Base-by-base conservation (phyloP, 768 basidiomycete species). In the Leucocoprinus birnbaumii region DNA sequence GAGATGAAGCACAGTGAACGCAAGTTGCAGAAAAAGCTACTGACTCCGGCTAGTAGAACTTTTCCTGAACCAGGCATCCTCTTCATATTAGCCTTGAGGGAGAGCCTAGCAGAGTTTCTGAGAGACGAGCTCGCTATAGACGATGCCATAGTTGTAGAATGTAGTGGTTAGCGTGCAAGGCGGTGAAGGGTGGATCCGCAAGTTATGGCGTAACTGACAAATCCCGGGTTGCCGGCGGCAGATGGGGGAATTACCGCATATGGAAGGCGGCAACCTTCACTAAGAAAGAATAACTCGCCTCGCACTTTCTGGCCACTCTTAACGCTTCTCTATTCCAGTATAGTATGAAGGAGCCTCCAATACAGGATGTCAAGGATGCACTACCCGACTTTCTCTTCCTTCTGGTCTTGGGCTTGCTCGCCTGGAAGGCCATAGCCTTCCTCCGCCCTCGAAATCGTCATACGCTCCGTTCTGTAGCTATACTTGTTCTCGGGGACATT, bases 401-500 rank as follows among this genome's bases (percentile, higher is more conserved):
- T 13, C 51, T 68, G 2, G 69, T 66, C 57, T 14, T 69, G 6
- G 34, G 62, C 55, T 78, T 73, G 70, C 63, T 63, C 27, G 7
- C 63, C 27, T 66, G 68, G 66, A 61, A 55, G n/a, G 63, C 71
- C 31, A 51, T 55, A 48, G 56, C 49, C 35, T 49, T 56, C 44
- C 61, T 75, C 51, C 71, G 64, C 51, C 74, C 71, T 13, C 68
- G 72, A 26, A 65, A 68, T 41, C 60, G 70, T 22, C 74, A 76
- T 50, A 72, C 73, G 45, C 66, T 80, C 25, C 86, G 87, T 16
- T 84, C 91, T 2, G 89, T 91, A n/a, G 90, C 85, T 3, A 84
- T 98, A 52, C 72, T 98, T 46, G 97, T 99, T 13, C 78, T 99
- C 9, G 97, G 97, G 9, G 97, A 99, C 73, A 85, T 99, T 46